Conservation (phyloP, 192 early-diverging fungal species). For the Pecoramyces ruminantium region DNA sequence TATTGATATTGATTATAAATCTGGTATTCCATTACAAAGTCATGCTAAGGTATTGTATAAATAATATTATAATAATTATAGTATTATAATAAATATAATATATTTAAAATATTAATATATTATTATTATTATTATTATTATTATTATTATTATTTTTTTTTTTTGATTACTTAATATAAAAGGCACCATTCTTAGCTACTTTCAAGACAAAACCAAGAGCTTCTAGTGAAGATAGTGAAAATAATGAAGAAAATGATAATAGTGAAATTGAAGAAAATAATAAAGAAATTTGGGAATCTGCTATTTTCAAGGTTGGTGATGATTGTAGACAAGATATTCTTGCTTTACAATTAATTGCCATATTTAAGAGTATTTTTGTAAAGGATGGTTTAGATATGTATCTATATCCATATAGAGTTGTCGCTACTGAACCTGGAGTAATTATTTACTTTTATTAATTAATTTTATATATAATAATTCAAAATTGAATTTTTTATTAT, state of each 20-base stretch:
- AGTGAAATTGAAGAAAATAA: slow-evolving; percentile 10
- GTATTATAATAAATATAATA: too few species aligned
- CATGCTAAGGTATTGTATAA: slow-evolving; percentile 65
- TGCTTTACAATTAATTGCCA: slow-evolving; percentile 89
- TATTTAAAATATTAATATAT: too few species aligned
- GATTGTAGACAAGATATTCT: slow-evolving; percentile 98
- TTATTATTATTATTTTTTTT: too few species aligned
- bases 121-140: too few species aligned
- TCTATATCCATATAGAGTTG: slow-evolving; percentile 89
- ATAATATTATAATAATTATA: too few species aligned
- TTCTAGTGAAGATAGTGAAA: slow-evolving; percentile 28
- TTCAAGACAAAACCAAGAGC: slow-evolving; percentile 52
- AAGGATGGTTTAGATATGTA: slow-evolving; percentile 85
- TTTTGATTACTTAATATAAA: too few species aligned
- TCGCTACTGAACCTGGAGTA: slow-evolving; percentile 86
- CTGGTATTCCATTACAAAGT: slow-evolving; percentile 83
- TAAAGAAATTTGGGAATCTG: slow-evolving; percentile 48
- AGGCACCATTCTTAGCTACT: slow-evolving; percentile 97
- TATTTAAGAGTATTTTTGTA: slow-evolving; percentile 92
- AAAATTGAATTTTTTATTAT: too few species aligned
- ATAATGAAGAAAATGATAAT: slow-evolving; percentile 25
- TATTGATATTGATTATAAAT: slow-evolving; percentile 84
- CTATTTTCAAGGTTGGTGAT: slow-evolving; percentile 99
- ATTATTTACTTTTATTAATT: neutral
- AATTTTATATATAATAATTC: too few species aligned